A percentile compares a stretch with the other conserved stretches of the same genome.
Evolutionary conservation across 2,329 filamentous ascomycete species (phyloP).

Genomic region (Alternaria gaisen): DNA sequence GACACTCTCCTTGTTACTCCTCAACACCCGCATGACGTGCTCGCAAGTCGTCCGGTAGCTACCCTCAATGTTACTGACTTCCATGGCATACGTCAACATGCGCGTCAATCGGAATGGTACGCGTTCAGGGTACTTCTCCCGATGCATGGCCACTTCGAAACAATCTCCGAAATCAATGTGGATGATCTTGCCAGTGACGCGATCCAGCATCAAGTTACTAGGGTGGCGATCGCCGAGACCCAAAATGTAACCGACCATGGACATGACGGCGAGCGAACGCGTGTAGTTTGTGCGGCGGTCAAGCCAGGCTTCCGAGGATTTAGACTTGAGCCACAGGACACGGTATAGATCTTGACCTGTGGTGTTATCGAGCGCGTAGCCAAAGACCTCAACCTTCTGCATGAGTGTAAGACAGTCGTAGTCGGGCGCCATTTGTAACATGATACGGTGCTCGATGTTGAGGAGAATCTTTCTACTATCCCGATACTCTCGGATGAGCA

Average conservation of each 20-base stretch:
- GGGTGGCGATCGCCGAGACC: constrained; percentile 96
- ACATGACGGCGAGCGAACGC: constrained; percentile 96
- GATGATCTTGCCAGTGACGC: constrained; percentile 93
- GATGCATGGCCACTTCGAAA: constrained; percentile 99
- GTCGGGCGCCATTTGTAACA: constrained; percentile 99
- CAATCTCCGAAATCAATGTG: constrained; percentile 99
- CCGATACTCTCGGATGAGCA: constrained; percentile 95
- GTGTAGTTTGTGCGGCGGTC: constrained; percentile 99
- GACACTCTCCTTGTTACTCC: constrained; percentile 97
- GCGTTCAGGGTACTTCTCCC: constrained; percentile 97
- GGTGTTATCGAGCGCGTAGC: constrained; percentile 98
- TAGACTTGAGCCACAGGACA: constrained; percentile 98
- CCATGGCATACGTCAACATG: constrained; percentile 99
- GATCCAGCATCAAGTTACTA: constrained; percentile 96
- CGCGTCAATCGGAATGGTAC: constrained; percentile 97
- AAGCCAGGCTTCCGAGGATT: constrained; percentile 97
- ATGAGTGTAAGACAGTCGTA: constrained; percentile 98
- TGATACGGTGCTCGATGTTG: constrained; percentile 99
- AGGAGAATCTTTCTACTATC: constrained; percentile 96
- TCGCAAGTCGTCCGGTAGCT: constrained; percentile 98
- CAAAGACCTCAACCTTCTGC: constrained; percentile 99
- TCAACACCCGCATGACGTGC: constrained; percentile 95
- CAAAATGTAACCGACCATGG: constrained; percentile 99
- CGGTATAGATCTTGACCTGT: constrained; percentile 98
- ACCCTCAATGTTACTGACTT: constrained; percentile 99